Base-by-base conservation (phyloP, 2,329 filamentous ascomycete species). In the Pseudopyrenochaeta lycopersici region DNA sequence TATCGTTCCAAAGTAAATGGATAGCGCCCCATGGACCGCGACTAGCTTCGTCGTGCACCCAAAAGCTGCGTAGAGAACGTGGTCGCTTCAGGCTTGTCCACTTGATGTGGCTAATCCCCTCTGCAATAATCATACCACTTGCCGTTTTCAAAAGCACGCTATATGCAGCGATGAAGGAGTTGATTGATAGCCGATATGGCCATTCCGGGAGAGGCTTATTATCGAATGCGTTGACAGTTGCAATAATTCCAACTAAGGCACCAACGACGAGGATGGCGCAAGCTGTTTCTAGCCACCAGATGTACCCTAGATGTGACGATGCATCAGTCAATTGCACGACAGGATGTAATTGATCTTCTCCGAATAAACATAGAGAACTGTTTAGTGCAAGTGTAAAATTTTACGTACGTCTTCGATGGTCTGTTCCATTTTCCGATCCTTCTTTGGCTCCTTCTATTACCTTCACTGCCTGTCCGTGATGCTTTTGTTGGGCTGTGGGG, bases 161-260 rank as follows among this genome's bases (percentile, higher is more conserved):
- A 43, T 46, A 56, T 5, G 45, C 43, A 6, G 58, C 64, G 9
- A 72, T 53, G n/a, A 73, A 40, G 9, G 72, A 46, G 51, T 74
- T 75, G 35, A 70, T 59, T 0, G 60, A 58, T 1, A 59, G 38
- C 2, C 30, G 18, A 38, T 63, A 66, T 14, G 62, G 52, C 66
- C 63, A 71, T 11, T 56, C 41, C 1, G 60, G 58, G 2, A 62
- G 45, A 11, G 60, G 57, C 36, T 56, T 52, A 23, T 41, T 23
- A 5, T 61, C 33, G 23, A 49, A 47, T 3, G 29, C 23, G 1
- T 20, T n/a, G 2, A 54, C 18, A 11, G 52, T 56, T 1, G 38
- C 35, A 2, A 62, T 46, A 14, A 64, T 60, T 9, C 49, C 59
- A 14, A 60, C 15, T 2, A 64, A 35, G 9, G 56, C 49, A 6